Evolutionary conservation across 2,329 filamentous ascomycete genomes (phyloP).

Genomic region (Aspergillus texensis): DNA sequence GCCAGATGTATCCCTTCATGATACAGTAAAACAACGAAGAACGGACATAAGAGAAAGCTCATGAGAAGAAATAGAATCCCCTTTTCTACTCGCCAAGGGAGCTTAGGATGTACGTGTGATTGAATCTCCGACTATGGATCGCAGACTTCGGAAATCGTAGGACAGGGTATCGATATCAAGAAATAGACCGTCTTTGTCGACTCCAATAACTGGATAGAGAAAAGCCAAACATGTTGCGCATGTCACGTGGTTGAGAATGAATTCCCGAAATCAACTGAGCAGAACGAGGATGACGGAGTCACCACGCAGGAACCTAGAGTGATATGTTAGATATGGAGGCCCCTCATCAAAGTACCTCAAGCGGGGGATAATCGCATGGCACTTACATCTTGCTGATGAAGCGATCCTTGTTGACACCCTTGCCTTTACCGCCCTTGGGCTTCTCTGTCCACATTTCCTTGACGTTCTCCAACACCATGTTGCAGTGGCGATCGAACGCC

Average conservation of each 20-base stretch:
- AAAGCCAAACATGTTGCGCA: slow-evolving; percentile 10
- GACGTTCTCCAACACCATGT: slow-evolving; percentile 97
- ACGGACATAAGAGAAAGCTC: not conserved
- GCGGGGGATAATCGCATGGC: not conserved
- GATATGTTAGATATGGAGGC: not conserved
- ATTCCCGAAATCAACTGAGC: slow-evolving; percentile 62
- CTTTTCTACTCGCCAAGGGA: not conserved
- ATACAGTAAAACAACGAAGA: slow-evolving; percentile 7
- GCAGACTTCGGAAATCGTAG: slow-evolving; percentile 9
- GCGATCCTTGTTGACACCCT: slow-evolving; percentile 96
- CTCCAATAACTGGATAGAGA: slow-evolving; percentile 11
- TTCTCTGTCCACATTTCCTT: slow-evolving; percentile 99
- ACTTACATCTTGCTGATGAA: slow-evolving; percentile 96
- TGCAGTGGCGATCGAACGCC: slow-evolving; percentile 98
- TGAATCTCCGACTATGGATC: not conserved
- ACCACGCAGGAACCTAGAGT: slow-evolving; percentile 74
- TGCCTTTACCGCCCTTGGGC: slow-evolving; percentile 81
- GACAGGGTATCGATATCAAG: slow-evolving; percentile 36
- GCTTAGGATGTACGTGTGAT: slow-evolving; percentile 1
- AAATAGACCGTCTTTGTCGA: slow-evolving; percentile 18
- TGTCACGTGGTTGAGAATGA: slow-evolving; percentile 14
- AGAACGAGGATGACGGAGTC: slow-evolving; percentile 87
- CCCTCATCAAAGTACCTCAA: not conserved
- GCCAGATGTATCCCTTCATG: slow-evolving; percentile 13
- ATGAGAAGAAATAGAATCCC: slow-evolving; percentile 1